Evolutionary conservation across 352 stramenopile genomes (phyloP).

Genomic region (Phytophthora capsici): DNA sequence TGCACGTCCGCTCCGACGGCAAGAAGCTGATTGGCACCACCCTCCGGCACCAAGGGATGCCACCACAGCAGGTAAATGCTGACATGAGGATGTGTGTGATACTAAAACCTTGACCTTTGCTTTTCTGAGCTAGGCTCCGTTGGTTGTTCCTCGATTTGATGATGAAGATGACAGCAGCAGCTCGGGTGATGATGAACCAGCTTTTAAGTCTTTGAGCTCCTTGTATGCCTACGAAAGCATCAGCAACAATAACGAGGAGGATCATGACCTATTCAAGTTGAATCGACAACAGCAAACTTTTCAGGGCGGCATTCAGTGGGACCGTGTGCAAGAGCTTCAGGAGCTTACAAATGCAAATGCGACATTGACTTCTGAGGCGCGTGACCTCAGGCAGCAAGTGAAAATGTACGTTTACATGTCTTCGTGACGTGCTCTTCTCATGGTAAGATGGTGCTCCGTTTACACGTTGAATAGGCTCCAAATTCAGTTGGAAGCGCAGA

Average conservation of each 20-base stretch:
- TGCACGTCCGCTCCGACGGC: slow-evolving; percentile 46
- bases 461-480: slow-evolving; percentile 46
- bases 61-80: slow-evolving; percentile 15
- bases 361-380: slow-evolving; percentile 45
- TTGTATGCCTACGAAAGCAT: not conserved
- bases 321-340: slow-evolving; percentile 61
- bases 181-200: slow-evolving; percentile 40
- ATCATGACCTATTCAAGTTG: slow-evolving; percentile 12
- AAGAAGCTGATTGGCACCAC: slow-evolving; percentile 69
- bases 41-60: slow-evolving; percentile 33
- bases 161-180: slow-evolving; percentile 69
- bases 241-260: slow-evolving; percentile 35
- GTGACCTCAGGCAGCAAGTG: slow-evolving; percentile 65
- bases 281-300: slow-evolving; percentile 11
- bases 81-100: too few relatives aligned
- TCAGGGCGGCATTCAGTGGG: slow-evolving; percentile 53
- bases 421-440: slow-evolving; percentile 23
- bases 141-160: slow-evolving; percentile 74
- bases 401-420: slow-evolving; percentile 43
- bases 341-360: slow-evolving; percentile 68
- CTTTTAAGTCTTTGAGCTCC: not conserved
- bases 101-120: not conserved
- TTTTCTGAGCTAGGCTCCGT: slow-evolving; percentile 34
- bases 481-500: slow-evolving; percentile 71
- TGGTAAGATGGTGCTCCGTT: not conserved